Conservation (phyloP, 169 alveolate genomes). For the Cryptosporidium ryanae region DNA sequence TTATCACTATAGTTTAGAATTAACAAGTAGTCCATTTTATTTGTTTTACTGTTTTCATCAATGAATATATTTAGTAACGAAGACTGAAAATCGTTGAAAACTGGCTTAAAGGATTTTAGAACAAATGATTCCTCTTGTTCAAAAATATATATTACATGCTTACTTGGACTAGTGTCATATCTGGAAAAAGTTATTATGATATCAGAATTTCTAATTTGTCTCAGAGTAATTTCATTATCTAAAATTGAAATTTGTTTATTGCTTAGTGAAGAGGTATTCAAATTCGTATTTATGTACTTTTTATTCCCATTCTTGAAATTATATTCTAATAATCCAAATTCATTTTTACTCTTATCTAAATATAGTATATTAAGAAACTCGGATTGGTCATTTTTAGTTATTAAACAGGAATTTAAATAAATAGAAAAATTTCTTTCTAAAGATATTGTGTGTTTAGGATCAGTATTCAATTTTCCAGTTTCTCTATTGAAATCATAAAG, state of each 20-base stretch:
- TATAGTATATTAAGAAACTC: conserved; percentile 1
- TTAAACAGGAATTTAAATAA: conserved; percentile 16
- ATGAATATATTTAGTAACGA: conserved; percentile 4
- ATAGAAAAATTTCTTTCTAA: neutral
- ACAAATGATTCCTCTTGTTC: conserved; percentile 10
- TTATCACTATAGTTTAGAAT: conserved; percentile 21
- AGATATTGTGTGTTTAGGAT: neutral
- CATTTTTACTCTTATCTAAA: neutral
- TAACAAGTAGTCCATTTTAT: neutral
- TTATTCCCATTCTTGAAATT: neutral
- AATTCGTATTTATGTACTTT: conserved; percentile 1
- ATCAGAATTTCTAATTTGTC: neutral
- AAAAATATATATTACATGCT: conserved; percentile 14
- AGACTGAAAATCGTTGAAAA: conserved; percentile 15
- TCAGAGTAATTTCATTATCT: neutral
- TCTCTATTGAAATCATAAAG: neutral
- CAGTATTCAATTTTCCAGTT: neutral
- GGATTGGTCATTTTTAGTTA: neutral
- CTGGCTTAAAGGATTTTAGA: conserved; percentile 25
- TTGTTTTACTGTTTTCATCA: neutral
- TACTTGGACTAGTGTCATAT: neutral
- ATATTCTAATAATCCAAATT: conserved; percentile 19
- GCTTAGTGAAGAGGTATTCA: conserved; percentile 2
- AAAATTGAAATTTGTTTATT: neutral
- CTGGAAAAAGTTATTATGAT: conserved; percentile 17